Percentiles rank a stretch among this genome's conserved stretches.
These are phyloP conservation scores for Pythium vanterpoolii DNA, from an alignment of 352 stramenopile species.

Conservation along the genomic window DNA sequence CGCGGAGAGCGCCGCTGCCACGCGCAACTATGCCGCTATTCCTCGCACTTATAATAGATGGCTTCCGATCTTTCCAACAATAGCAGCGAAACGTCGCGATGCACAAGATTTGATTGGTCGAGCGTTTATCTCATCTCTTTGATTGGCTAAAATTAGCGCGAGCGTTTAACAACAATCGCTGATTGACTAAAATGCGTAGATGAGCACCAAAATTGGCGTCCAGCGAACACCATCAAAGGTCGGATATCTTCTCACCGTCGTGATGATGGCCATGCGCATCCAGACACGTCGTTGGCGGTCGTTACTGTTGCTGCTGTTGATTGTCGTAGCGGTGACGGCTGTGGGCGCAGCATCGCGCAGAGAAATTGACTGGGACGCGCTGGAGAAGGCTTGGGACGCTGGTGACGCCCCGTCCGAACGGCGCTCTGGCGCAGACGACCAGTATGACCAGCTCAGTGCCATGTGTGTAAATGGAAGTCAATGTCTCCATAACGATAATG, in stretches of 20 bases:
- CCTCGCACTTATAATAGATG: no score
- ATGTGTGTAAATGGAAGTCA: conserved; percentile 13
- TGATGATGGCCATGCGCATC: neutral
- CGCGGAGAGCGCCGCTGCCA: neutral
- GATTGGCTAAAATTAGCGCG: conserved; percentile 7
- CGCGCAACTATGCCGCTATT: neutral
- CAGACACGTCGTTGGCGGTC: neutral
- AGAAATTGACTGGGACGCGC: conserved; percentile 58
- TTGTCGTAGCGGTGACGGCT: neutral
- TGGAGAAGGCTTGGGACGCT: conserved; percentile 62
- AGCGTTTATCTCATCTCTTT: neutral
- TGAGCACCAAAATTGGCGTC: neutral
- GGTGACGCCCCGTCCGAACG: conserved; percentile 49
- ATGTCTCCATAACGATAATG: neutral
- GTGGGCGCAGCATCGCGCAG: conserved; percentile 2
- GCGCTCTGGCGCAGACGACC: conserved; percentile 43
- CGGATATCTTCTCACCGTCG: neutral
- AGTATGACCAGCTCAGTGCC: conserved; percentile 45
- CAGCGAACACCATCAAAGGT: neutral
- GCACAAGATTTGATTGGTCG: neutral
- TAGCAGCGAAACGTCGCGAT: neutral
- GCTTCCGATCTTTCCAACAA: conserved; percentile 16
- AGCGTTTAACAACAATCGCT: neutral
- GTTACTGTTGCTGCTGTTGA: neutral
- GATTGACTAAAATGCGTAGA: conserved; percentile 10